Percentiles rank a stretch among this genome's conserved stretches.
Conservation (phyloP, 1,284 basidiomycete species). For the Phellinidium pouzarii region DNA sequence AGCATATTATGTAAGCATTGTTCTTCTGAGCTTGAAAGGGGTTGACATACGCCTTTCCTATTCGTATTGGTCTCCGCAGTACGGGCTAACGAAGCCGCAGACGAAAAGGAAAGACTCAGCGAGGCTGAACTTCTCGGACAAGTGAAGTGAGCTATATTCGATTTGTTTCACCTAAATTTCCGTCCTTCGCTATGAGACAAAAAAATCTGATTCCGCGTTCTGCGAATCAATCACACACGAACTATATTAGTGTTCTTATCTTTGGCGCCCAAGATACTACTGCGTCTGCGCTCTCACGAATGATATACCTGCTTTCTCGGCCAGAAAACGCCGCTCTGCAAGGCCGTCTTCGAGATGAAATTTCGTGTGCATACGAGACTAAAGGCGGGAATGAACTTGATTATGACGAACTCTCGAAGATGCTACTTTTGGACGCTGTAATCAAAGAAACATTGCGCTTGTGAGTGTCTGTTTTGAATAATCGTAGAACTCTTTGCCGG, state of each 20-base stretch:
- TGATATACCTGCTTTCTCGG: constrained; percentile 18
- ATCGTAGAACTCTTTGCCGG: background rate
- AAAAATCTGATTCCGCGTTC: background rate
- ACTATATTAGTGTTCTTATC: constrained; percentile 9
- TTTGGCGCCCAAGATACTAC: constrained; percentile 22
- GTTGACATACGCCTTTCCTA: background rate
- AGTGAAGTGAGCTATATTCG: constrained; percentile 34
- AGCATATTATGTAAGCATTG: constrained; percentile 39
- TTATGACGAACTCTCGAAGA: constrained; percentile 28
- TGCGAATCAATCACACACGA: background rate
- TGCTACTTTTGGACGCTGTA: constrained; percentile 32
- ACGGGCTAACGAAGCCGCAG: constrained; percentile 32
- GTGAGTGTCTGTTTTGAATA: constrained; percentile 7
- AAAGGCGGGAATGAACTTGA: constrained; percentile 12
- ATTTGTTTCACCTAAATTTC: background rate
- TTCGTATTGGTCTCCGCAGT: constrained; percentile 25
- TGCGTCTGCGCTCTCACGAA: constrained; percentile 19
- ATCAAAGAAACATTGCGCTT: constrained; percentile 27
- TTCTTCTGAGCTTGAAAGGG: background rate
- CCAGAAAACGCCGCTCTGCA: constrained; percentile 17
- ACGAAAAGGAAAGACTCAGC: constrained; percentile 30
- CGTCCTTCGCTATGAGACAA: background rate
- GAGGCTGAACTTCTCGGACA: constrained; percentile 40
- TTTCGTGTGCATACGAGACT: constrained; percentile 18
- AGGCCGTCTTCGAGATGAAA: constrained; percentile 24